phyloP scores from a whole-genome alignment of 306 rosid genomes.

The Hippophae tibetana region DNA sequence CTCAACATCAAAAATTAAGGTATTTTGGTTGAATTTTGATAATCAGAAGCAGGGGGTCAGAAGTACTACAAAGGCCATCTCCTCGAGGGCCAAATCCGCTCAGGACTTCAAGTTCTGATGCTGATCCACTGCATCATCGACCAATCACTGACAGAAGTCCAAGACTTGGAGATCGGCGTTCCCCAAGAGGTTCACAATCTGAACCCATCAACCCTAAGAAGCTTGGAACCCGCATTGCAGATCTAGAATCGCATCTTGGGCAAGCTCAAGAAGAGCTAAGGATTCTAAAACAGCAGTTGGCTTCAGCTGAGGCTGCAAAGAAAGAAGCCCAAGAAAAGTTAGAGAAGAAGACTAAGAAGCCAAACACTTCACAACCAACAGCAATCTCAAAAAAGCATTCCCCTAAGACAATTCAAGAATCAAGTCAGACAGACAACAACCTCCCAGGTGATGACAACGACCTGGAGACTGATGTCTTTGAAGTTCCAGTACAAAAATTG shows the following conservation, averaged over 20 bases:
- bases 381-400: conserved; percentile 28
- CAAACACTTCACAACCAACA: conserved; percentile 23
- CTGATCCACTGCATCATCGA: conserved; percentile 67
- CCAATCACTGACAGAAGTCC: conserved; percentile 65
- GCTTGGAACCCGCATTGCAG: conserved; percentile 82
- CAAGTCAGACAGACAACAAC: conserved; percentile 20
- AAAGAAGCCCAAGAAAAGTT: conserved; percentile 62
- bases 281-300: conserved; percentile 57
- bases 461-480: conserved; percentile 69
- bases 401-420: conserved; percentile 26
- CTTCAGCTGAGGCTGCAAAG: conserved; percentile 80
- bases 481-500: conserved; percentile 55
- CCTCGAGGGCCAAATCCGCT: conserved; percentile 60
- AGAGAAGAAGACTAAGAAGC: conserved; percentile 47
- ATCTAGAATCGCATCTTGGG: conserved; percentile 78
- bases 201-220: conserved; percentile 64
- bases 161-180: conserved; percentile 62
- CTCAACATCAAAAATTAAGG: neutral
- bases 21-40: neutral
- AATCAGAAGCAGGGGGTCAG: conserved; percentile 52
- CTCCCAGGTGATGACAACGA: conserved; percentile 32
- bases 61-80: conserved; percentile 66
- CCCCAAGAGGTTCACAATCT: conserved; percentile 60
- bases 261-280: conserved; percentile 71
- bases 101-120: conserved; percentile 61